Conservation (phyloP, 345 rosid genomes). For the Nasturtium officinale region DNA sequence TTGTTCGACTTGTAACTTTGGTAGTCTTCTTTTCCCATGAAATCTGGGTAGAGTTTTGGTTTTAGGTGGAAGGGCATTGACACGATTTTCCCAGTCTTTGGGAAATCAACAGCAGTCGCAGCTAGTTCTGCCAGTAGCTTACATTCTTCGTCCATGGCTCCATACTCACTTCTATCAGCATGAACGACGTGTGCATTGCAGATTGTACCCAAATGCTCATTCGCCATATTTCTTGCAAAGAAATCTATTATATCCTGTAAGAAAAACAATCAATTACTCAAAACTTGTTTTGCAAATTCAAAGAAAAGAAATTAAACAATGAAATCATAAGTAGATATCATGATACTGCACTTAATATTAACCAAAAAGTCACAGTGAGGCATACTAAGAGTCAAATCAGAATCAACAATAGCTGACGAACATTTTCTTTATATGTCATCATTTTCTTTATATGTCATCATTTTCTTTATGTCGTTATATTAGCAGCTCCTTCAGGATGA, state of each 20-base stretch:
- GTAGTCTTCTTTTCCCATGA: constrained; percentile 77
- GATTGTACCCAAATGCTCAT: constrained; percentile 72
- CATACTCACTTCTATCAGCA: constrained; percentile 70
- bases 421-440: neutral
- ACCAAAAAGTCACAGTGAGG: constrained; percentile 23
- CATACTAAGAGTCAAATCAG: neutral
- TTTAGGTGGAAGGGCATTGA: constrained; percentile 63
- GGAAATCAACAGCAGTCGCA: constrained; percentile 91
- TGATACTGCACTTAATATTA: constrained; percentile 8
- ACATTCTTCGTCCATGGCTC: constrained; percentile 78
- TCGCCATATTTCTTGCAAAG: constrained; percentile 68
- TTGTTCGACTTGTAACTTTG: constrained; percentile 75
- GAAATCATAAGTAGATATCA: constrained; percentile 9
- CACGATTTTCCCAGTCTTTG: constrained; percentile 84
- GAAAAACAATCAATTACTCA: constrained; percentile 19
- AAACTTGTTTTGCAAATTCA: constrained; percentile 11
- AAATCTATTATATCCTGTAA: constrained; percentile 77
- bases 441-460: constrained; percentile 2
- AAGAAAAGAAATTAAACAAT: neutral
- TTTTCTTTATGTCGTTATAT: too few relatives aligned
- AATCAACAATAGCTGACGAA: neutral
- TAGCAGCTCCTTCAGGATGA: constrained; percentile 9
- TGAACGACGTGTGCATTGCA: constrained; percentile 90
- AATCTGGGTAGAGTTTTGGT: constrained; percentile 85
- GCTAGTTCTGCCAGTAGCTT: constrained; percentile 72